Evolutionary conservation across 176 grass and related monocot genomes (phyloP).

Genomic region (Puccinellia tenuiflora): DNA sequence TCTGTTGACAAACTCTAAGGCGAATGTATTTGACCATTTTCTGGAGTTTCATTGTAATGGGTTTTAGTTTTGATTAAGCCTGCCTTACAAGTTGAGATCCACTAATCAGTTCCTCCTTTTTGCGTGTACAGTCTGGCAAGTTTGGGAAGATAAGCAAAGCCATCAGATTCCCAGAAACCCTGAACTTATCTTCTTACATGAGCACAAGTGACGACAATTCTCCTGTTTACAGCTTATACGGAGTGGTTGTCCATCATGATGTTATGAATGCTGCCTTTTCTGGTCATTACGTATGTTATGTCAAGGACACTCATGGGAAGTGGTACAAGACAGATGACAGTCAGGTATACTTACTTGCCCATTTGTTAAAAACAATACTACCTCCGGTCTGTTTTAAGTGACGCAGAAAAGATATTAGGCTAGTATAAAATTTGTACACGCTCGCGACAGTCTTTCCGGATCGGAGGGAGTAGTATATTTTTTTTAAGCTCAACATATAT

Average conservation of each 20-base stretch:
- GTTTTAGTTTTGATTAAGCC: slow-evolving; percentile 18
- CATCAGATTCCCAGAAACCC: slow-evolving; percentile 62
- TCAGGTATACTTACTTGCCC: slow-evolving; percentile 41
- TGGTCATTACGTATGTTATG: slow-evolving; percentile 94
- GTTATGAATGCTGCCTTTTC: slow-evolving; percentile 86
- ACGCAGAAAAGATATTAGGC: too few relatives aligned
- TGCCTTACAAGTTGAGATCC: slow-evolving; percentile 1
- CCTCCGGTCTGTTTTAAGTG: too few relatives aligned
- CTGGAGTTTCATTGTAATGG: not conserved
- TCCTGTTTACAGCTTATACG: slow-evolving; percentile 84
- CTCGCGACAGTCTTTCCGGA: too few relatives aligned
- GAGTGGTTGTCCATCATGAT: slow-evolving; percentile 88
- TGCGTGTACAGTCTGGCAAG: slow-evolving; percentile 60
- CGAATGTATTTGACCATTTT: not conserved
- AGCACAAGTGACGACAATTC: slow-evolving; percentile 52
- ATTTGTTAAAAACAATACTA: slow-evolving; percentile 6
- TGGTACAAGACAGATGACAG: slow-evolving; percentile 93
- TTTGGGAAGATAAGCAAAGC: slow-evolving; percentile 92
- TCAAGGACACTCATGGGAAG: slow-evolving; percentile 70
- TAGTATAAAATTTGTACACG: too few relatives aligned
- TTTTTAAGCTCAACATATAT: not conserved
- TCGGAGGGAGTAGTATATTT: too few relatives aligned
- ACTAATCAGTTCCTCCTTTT: slow-evolving; percentile 1
- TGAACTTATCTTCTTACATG: slow-evolving; percentile 68
- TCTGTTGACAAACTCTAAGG: not conserved